Evolutionary conservation across 2,329 filamentous ascomycete genomes (phyloP), one percentile per base, ranked within the genome.

Genomic region (Ceratocystis harringtonii): DNA sequence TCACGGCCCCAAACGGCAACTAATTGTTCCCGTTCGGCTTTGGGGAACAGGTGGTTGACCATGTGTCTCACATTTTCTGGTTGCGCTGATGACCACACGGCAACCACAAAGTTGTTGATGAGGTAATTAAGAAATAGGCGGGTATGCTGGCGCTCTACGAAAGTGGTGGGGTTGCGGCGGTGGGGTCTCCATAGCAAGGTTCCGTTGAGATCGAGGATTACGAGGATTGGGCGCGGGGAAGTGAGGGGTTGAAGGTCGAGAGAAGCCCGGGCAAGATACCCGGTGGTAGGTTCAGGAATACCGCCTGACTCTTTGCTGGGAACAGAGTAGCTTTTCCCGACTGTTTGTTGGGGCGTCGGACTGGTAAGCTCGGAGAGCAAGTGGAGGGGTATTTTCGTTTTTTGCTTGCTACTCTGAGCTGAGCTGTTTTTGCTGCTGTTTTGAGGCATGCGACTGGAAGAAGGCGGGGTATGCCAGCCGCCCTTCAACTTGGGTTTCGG

Each of bases 121-220:
- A 92, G 82, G 73, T 91, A 90, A 32, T 80, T 72, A 2, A 97
- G 76, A 74, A 99, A 96, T 0, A 76, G 69, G 2, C 77, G 71
- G 0, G 94, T 81, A 69, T 85, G 80, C 0, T 89, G 89, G 0
- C 94, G 87, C 69, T 80, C 76, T 55, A 84, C 75, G 72, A 91
- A 89, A 52, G 74, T 73, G 8, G 78, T 80, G 5, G 76, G 75
- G 1, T 71, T 72, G 2, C 75, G 71, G 58, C 78, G 77, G 63
- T 78, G 78, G 7, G 84, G 86, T 4, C 94, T 87, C 75, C 83
- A 80, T 44, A 97, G 81, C 0, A 99, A 80, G 0, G 92, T 96
- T 68, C 94, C 94, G 74, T 97, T 99, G 45, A 99, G 82, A 75
- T 99, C 94, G 68, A 97, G 83, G 60, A 97, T 83, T 62, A 99